phyloP scores from a whole-genome alignment of 2,329 filamentous ascomycete species.

The Trichoderma hamatum region DNA sequence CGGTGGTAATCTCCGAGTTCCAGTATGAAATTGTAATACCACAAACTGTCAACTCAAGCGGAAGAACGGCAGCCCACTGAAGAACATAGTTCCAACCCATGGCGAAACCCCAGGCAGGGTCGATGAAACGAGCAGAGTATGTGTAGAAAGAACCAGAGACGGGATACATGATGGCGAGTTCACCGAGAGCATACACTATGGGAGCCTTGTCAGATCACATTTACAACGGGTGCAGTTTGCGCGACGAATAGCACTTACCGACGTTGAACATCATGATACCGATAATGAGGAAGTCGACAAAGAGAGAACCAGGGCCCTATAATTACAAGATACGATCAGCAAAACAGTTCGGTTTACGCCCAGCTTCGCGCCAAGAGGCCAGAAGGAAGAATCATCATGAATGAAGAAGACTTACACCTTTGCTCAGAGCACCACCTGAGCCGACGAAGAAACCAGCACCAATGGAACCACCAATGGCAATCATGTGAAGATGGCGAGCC shows the following conservation, averaged over 20 bases:
- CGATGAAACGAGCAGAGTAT: constrained; percentile 61
- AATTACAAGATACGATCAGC: background rate
- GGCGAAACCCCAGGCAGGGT: constrained; percentile 59
- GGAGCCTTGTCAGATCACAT: background rate
- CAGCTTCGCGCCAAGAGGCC: background rate
- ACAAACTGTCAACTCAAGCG: constrained; percentile 54
- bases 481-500: constrained; percentile 61
- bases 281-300: constrained; percentile 52
- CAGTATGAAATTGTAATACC: constrained; percentile 56
- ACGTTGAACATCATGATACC: constrained; percentile 59
- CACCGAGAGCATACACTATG: constrained; percentile 58
- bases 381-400: background rate
- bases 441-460: constrained; percentile 50
- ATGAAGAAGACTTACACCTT: constrained; percentile 44
- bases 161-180: constrained; percentile 60
- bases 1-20: constrained; percentile 48
- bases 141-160: constrained; percentile 63
- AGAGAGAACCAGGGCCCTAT: constrained; percentile 41
- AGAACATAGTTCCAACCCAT: constrained; percentile 56
- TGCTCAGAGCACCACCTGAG: constrained; percentile 53
- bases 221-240: too few species aligned
- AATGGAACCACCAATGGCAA: constrained; percentile 54
- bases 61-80: constrained; percentile 52
- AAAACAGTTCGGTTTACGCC: background rate
- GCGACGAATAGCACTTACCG: constrained; percentile 30